A percentile compares a stretch with the other conserved stretches of the same genome.
Conservation (phyloP, 345 rosid species). For the Syzygium aqueum region DNA sequence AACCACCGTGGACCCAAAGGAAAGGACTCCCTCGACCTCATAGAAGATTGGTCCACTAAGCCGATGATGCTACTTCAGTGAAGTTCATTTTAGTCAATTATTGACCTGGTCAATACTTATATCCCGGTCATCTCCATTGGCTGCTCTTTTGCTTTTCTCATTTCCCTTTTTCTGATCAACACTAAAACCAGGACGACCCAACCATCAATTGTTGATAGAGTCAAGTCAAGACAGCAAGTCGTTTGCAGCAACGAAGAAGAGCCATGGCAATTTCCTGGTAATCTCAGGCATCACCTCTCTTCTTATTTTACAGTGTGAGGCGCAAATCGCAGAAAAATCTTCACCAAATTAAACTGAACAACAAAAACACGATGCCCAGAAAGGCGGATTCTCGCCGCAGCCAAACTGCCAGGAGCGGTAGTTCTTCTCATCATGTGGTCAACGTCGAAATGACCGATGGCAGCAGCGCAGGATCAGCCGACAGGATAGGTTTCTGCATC, state of each 20-base stretch:
- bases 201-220: not conserved
- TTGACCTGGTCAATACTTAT: not conserved
- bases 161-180: not conserved
- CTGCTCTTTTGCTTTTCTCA: not conserved
- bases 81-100: not conserved
- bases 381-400: not conserved
- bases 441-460: conserved; percentile 14
- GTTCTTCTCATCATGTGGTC: not conserved
- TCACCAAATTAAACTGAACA: not conserved
- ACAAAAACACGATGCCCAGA: not conserved
- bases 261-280: not conserved
- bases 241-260: not conserved
- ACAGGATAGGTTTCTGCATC: conserved; percentile 33
- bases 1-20: not conserved
- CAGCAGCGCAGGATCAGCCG: conserved; percentile 6
- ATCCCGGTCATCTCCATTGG: not conserved
- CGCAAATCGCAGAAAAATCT: not conserved
- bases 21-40: not conserved
- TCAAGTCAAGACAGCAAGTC: not conserved
- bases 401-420: not conserved
- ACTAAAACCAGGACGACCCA: not conserved
- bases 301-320: not conserved
- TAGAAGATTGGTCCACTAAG: not conserved
- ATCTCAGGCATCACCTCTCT: not conserved
- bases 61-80: not conserved